phyloP scores from a whole-genome alignment of 2,329 filamentous ascomycete genomes.

The Pseudopyrenochaeta lycopersici region DNA sequence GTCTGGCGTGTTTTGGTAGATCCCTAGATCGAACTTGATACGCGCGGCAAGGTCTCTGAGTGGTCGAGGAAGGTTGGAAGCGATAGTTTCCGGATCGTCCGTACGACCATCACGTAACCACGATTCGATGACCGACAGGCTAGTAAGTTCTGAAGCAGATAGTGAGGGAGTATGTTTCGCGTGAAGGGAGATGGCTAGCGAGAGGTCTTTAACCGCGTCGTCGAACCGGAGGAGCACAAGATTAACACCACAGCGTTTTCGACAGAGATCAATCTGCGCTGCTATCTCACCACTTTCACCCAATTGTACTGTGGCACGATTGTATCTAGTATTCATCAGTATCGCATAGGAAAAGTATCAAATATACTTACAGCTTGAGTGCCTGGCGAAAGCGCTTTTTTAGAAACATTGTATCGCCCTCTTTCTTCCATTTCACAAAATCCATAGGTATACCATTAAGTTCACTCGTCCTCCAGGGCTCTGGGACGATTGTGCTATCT shows the following conservation, averaged over 20 bases:
- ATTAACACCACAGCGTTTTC: constrained; percentile 35
- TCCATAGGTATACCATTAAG: not conserved
- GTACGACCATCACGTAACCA: constrained; percentile 27
- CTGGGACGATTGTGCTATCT: constrained; percentile 12
- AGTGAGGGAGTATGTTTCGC: constrained; percentile 8
- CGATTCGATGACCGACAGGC: constrained; percentile 9
- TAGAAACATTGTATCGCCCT: constrained; percentile 36
- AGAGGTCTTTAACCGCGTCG: constrained; percentile 28
- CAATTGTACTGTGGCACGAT: constrained; percentile 10
- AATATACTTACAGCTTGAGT: constrained; percentile 19
- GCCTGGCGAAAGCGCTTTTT: constrained; percentile 34
- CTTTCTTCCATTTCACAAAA: constrained; percentile 24
- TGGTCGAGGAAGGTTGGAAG: constrained; percentile 17
- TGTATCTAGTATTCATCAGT: constrained; percentile 17
- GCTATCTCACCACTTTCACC: constrained; percentile 2
- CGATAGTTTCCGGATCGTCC: constrained; percentile 21
- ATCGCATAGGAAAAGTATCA: not conserved
- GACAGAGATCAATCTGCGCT: constrained; percentile 24
- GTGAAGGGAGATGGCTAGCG: constrained; percentile 23
- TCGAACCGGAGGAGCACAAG: constrained; percentile 37
- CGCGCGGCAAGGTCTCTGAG: constrained; percentile 28
- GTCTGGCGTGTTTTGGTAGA: constrained; percentile 16
- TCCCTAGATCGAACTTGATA: constrained; percentile 33
- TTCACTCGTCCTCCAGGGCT: constrained; percentile 9
- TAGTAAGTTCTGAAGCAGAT: constrained; percentile 7